Percentiles rank a stretch among this genome's conserved stretches.
phyloP scores from a whole-genome alignment of 768 basidiomycete species.

The Podaxis rugospora region DNA sequence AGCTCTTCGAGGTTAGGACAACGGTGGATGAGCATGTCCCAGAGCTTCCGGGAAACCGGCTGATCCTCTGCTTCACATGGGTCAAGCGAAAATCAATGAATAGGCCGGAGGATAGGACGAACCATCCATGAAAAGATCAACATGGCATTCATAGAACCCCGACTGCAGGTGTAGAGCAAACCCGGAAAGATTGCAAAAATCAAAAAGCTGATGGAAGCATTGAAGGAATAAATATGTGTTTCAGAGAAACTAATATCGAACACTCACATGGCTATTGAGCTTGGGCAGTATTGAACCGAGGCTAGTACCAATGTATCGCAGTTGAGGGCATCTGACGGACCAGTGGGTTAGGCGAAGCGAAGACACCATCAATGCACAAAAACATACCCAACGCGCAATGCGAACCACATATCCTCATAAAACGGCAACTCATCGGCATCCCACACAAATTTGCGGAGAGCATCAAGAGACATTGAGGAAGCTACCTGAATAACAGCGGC shows the following conservation, averaged over 20 bases:
- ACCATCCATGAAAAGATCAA: conserved; percentile 57
- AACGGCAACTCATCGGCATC: conserved; percentile 64
- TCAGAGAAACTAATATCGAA: not conserved
- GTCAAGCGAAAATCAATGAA: not conserved
- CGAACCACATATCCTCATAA: conserved; percentile 76
- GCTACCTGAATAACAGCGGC: conserved; percentile 48
- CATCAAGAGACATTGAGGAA: conserved; percentile 48
- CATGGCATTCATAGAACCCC: conserved; percentile 60
- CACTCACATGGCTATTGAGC: conserved; percentile 57
- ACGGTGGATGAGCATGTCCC: conserved; percentile 65
- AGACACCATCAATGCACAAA: conserved; percentile 1
- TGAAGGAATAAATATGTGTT: not conserved
- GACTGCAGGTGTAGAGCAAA: conserved; percentile 59
- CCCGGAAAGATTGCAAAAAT: conserved; percentile 57
- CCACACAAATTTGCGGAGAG: conserved; percentile 66
- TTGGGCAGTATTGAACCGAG: conserved; percentile 58
- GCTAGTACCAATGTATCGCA: conserved; percentile 58
- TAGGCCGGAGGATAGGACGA: conserved; percentile 14
- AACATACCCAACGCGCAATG: conserved; percentile 59
- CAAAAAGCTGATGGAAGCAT: conserved; percentile 48
- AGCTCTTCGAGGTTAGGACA: conserved; percentile 69
- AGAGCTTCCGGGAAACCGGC: conserved; percentile 49
- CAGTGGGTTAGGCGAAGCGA: conserved; percentile 4
- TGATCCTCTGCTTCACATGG: conserved; percentile 37
- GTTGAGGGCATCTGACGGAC: conserved; percentile 54